These are phyloP conservation scores for Lenzites betulinus DNA, from an alignment of 768 basidiomycete species.

Conservation along the genomic window DNA sequence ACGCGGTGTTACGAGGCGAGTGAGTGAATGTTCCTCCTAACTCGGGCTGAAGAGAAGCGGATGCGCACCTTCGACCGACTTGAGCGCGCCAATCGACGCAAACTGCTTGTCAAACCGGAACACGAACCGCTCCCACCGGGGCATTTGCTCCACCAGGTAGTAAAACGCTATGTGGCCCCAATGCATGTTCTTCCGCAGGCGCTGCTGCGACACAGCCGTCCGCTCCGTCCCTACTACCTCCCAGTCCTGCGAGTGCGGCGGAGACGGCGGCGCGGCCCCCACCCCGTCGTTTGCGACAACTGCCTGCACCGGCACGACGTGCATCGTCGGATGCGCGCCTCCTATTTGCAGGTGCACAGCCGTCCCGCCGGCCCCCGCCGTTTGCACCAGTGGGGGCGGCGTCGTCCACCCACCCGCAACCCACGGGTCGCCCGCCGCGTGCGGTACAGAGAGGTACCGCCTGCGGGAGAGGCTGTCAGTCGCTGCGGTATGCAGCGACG, in stretches of 20 bases:
- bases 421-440: constrained; percentile 10
- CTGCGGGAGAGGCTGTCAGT: constrained; percentile 16
- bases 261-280: constrained; percentile 4
- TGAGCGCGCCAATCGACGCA: constrained; percentile 70
- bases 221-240: constrained; percentile 20
- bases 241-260: constrained; percentile 21
- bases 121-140: constrained; percentile 79
- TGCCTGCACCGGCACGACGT: constrained; percentile 15
- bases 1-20: too few relatives aligned
- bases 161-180: constrained; percentile 84
- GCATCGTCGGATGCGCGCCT: constrained; percentile 11
- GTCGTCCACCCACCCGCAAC: constrained; percentile 12
- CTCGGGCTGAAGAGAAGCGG: not conserved
- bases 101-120: constrained; percentile 81
- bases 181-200: constrained; percentile 51
- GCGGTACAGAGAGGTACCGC: constrained; percentile 8
- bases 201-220: constrained; percentile 27
- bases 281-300: constrained; percentile 1
- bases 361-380: constrained; percentile 5
- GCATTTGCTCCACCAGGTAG: constrained; percentile 80
- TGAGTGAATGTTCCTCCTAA: too few relatives aligned
- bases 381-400: constrained; percentile 10
- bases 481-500: constrained; percentile 6
- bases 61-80: constrained; percentile 65
- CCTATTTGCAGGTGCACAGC: constrained; percentile 17